Evolutionary conservation across 805 yeast species (phyloP).

Genomic region (Hanseniaspora pseudoguilliermondii): DNA sequence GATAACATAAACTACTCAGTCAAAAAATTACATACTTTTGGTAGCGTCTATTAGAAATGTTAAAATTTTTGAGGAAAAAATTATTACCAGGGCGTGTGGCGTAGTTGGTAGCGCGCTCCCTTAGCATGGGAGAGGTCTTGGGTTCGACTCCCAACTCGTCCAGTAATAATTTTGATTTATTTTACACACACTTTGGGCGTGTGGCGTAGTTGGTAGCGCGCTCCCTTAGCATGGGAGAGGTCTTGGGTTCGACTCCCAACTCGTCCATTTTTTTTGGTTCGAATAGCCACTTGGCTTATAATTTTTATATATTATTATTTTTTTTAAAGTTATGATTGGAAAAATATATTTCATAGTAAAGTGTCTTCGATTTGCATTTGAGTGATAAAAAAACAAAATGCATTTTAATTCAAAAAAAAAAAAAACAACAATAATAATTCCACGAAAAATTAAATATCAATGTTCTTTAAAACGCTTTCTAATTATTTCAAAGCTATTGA

Average conservation of each 20-base stretch:
- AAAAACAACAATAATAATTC: neutral
- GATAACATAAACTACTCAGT: too few species aligned
- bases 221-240: conserved; percentile 67
- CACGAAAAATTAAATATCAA: neutral
- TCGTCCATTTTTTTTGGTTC: conserved; percentile 3
- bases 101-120: conserved; percentile 75
- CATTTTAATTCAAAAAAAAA: neutral
- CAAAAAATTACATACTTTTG: too few species aligned
- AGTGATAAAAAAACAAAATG: too few species aligned
- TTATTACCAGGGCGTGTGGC: conserved; percentile 50
- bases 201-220: conserved; percentile 79
- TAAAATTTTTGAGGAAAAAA: too few species aligned
- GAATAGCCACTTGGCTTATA: too few species aligned
- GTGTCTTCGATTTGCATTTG: too few species aligned
- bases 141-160: conserved; percentile 70
- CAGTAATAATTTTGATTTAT: conserved; percentile 24
- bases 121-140: conserved; percentile 66
- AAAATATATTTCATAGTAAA: too few species aligned
- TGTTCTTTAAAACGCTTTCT: neutral
- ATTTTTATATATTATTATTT: too few species aligned
- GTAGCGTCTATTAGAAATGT: too few species aligned
- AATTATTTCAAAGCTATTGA: conserved; percentile 17
- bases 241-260: conserved; percentile 57
- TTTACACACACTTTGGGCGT: conserved; percentile 36
- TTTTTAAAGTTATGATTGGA: too few species aligned